Evolutionary conservation across 1,284 basidiomycete genomes (phyloP).

Genomic region (Puccinia triticina): DNA sequence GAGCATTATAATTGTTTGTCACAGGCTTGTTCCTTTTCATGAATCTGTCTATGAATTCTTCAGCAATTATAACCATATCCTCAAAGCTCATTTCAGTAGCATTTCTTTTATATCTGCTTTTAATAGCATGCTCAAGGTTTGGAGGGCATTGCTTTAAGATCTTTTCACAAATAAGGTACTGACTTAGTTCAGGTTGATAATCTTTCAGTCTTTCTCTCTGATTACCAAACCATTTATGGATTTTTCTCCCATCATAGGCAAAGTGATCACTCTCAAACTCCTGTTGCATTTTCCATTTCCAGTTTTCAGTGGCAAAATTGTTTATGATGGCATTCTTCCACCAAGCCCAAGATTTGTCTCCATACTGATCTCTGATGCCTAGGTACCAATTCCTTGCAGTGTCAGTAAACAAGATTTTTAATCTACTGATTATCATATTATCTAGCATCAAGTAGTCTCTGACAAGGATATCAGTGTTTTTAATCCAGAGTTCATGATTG

Average conservation of each 20-base stretch:
- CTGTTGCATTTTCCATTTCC: background rate
- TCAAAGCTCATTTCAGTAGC: background rate
- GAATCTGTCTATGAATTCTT: background rate
- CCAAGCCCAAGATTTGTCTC: background rate
- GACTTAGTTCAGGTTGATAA: background rate
- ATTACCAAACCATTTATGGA: background rate
- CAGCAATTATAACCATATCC: background rate
- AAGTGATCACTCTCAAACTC: background rate
- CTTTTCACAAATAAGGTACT: background rate
- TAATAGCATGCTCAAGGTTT: background rate
- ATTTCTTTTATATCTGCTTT: background rate
- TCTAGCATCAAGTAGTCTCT: background rate
- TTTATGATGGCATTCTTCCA: background rate
- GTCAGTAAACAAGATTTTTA: background rate
- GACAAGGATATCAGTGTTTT: background rate
- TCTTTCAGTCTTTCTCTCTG: background rate
- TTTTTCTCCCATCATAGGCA: background rate
- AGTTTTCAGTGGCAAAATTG: background rate
- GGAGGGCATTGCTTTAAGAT: background rate
- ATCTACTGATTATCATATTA: background rate
- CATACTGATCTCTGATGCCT: background rate
- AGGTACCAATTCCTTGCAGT: background rate
- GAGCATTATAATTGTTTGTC: too few species aligned
- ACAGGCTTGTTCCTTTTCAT: too few species aligned
- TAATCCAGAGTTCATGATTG: background rate